Evolutionary conservation across 2,329 filamentous ascomycete genomes (phyloP), one percentile per base, ranked within the genome.

Genomic region (Graphiopsis chlorocephala): DNA sequence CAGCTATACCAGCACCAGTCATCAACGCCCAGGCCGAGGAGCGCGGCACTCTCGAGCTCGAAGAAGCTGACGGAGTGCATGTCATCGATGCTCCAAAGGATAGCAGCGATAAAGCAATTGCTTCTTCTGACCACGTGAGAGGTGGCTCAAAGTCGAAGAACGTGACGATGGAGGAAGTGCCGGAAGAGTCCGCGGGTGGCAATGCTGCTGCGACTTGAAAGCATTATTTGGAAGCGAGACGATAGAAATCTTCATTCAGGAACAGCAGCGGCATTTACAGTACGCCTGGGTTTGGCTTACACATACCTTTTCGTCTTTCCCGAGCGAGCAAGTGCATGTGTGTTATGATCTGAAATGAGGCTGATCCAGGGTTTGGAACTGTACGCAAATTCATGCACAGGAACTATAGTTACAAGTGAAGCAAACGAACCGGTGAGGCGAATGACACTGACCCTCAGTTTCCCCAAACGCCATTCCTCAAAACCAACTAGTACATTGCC

Each of bases 31-130:
- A 52, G 53, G 63, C 56, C 8, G 63, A 65, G 28, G 11, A 65
- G 31, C 56, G 50, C 47, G 63, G 63, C 33, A 48, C 47, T 33
- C 31, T 63, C 15, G 61, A 63, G n/a, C 35, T 63, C 6, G 61
- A 63, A 33, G 61, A 63, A n/a, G 50, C 25, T 8, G 61, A 63
- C 33, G 61, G 52, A 11, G 29, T 48, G 12, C 61, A 63, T 48
- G 26, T 63, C 35, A 63, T 63, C 42, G 35, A 63, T 12, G 61
- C 53, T 2, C 53, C 53, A 5, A 31, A 14, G 15, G 53, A 56
- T 3, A 35, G 10, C 23, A 35, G n/a, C n/a, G 50, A 31, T 4
- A 31, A 31, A 28, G 14, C 17, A 17, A 29, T 29, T 3, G 17
- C 15, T 20, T 56, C 53, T 38, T 23, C 29, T 33, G 53, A 38